Evolutionary conservation across 305 asterid genomes (phyloP).

Genomic region (Plantago coronopus): DNA sequence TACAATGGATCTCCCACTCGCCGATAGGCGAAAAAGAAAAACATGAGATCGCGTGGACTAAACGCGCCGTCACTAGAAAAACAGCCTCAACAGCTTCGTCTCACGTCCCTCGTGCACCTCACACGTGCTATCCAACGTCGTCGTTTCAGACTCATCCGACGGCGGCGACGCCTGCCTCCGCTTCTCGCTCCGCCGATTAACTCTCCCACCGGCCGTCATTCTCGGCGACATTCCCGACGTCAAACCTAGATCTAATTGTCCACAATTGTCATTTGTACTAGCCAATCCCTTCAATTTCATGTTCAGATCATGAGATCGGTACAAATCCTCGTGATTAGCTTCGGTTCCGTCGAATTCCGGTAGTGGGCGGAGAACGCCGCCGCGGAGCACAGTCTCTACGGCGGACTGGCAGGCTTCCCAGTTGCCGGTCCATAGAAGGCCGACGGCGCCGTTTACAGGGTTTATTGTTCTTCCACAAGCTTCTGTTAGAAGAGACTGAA

Average conservation of each 20-base stretch:
- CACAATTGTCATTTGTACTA: constrained; percentile 2
- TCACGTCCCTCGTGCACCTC: constrained; percentile 22
- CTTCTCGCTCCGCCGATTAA: constrained; percentile 27
- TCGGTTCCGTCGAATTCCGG: constrained; percentile 26
- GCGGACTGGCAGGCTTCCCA: constrained; percentile 56
- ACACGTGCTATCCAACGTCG: constrained; percentile 46
- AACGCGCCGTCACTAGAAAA: constrained; percentile 21
- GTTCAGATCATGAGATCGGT: constrained; percentile 17
- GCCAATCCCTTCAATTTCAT: constrained; percentile 15
- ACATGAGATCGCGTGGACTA: not conserved
- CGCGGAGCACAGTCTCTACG: constrained; percentile 49
- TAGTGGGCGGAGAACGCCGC: constrained; percentile 33
- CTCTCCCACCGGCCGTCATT: constrained; percentile 19
- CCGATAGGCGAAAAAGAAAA: not conserved
- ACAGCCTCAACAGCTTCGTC: constrained; percentile 43
- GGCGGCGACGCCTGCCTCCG: constrained; percentile 49
- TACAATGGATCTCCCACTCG: not conserved
- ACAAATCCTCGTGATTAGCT: constrained; percentile 18
- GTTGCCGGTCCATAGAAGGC: constrained; percentile 46
- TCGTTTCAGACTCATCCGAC: constrained; percentile 49
- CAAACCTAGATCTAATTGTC: constrained; percentile 27
- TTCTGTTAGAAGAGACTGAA: constrained; percentile 49
- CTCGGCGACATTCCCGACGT: constrained; percentile 18
- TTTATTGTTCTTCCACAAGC: constrained; percentile 59
- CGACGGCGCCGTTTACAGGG: constrained; percentile 53